Evolutionary conservation across 2,329 filamentous ascomycete genomes (phyloP), one percentile per base, ranked within the genome.

Genomic region (Hypoxylon sp.): DNA sequence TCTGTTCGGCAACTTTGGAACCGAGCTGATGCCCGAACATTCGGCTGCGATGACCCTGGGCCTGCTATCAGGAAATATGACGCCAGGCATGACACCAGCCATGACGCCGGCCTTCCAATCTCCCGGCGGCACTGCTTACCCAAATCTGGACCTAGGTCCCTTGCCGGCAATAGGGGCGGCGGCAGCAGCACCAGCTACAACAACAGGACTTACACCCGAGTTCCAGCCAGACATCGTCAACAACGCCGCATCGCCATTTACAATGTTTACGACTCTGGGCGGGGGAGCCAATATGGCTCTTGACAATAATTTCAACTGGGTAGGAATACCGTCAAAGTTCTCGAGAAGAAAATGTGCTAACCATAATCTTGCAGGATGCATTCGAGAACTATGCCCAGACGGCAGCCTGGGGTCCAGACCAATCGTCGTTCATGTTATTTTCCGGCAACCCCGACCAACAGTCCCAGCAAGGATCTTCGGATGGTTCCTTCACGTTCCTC

Each of bases 351-450:
- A 35, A 15, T 11, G 56, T 53, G 52, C 72, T 78, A 58, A 75
- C 62, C 8, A 3, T 51, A 15, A 8, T 21, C 33, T 27, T 43
- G 29, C 48, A 86, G 83, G 79, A 80, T 38, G 79, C 81, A 10
- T 81, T 86, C 43, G 83, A 86, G 58, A 84, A 79, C 48, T 86
- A 81, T 59, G 78, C 83, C 0, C 83, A 86, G 48, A 79, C 72
- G n/a, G 78, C 81, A 11, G 79, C 78, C 37, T 85, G 82, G 77
- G 80, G 78, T 21, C 73, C 76, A 2, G 82, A 84, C 26, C 79
- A 81, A 40, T 57, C 63, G 54, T 77, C 78, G 13, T 82, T 84
- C 63, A 78, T 81, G 49, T 78, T 84, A 59, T 84, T 83, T 60
- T 74, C 69, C 3, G 72, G 70, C 0, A 66, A 65, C 31, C 62